Percentiles rank a stretch among this genome's conserved stretches.
These are phyloP conservation scores for Petunia hybrid DNA, from an alignment of 305 asterid species.

Conservation along the genomic window DNA sequence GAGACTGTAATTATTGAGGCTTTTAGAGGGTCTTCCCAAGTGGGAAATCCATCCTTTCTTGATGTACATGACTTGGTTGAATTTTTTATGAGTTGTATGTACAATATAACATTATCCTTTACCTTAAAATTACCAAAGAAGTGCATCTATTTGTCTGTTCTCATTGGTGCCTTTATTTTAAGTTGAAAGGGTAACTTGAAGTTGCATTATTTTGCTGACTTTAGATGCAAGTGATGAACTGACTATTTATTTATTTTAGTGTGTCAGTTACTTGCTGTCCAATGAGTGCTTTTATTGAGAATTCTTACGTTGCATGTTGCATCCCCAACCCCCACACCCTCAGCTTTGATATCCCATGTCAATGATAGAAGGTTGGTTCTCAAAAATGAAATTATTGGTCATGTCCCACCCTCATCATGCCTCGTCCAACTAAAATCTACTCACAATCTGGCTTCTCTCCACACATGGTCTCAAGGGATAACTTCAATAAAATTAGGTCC, in stretches of 20 bases:
- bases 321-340: not conserved
- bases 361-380: constrained; percentile 38
- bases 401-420: constrained; percentile 38
- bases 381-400: constrained; percentile 38
- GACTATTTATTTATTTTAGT: constrained; percentile 6
- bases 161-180: constrained; percentile 24
- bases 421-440: constrained; percentile 35
- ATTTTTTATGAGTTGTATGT: constrained; percentile 26
- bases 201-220: constrained; percentile 11
- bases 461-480: constrained; percentile 20
- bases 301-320: constrained; percentile 10
- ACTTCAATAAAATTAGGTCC: constrained; percentile 24
- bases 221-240: constrained; percentile 22
- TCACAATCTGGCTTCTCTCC: not conserved
- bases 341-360: constrained; percentile 29
- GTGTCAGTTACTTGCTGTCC: constrained; percentile 36
- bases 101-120: constrained; percentile 28
- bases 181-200: not conserved
- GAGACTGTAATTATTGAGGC: constrained; percentile 39
- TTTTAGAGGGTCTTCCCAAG: constrained; percentile 26
- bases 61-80: constrained; percentile 28
- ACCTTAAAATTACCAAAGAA: constrained; percentile 19
- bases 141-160: constrained; percentile 21
- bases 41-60: constrained; percentile 26
- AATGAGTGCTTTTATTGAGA: constrained; percentile 30